Base-by-base conservation (phyloP, 352 stramenopile species). In the Pythium brachiatum region DNA sequence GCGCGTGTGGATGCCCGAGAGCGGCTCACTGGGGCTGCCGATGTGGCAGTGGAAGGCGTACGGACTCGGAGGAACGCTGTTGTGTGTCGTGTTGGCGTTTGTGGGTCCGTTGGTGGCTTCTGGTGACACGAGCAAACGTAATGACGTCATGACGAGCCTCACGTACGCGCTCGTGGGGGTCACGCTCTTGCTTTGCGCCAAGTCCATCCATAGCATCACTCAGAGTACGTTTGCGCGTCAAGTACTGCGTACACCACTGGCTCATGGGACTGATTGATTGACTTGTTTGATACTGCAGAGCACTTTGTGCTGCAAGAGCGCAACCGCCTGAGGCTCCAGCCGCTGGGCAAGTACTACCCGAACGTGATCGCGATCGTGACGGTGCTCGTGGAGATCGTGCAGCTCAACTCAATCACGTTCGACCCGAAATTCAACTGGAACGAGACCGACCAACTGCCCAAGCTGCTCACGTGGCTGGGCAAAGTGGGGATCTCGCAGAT, bases 1-100 rank as follows among this genome's bases (percentile, higher is more conserved):
- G 11, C 74, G 74, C 25, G 73, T 86, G 1, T 88, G 76, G 79
- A 88, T 88, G 79, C 73, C 76, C 1, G 74, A 83, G 32, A 86
- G 75, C 48, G 79, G 79, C 46, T 81, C 72, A 38, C 38, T 88
- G 12, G 76, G 79, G 2, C 57, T 86, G 9, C 57, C 46, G 8
- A 51, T 86, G 6, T 88, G 77, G 79, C 76, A 88, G 53, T 67
- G 69, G 41, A 73, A 62, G 23, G 25, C 44, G 6, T 88, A 84
- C 34, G 70, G 70, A 9, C 2, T 84, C 8, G 60, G 46, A 3
- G 77, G 79, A 1, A 74, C 69, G 18, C n/a, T 77, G 2, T 12
- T 66, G 15, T 59, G 51, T 13, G 31, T 68, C 6, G 16, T 69
- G 6, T 23, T 79, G 0, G 46, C 70, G n/a, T 69, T 39, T 23